Percentiles rank a stretch among this genome's conserved stretches.
Evolutionary conservation across 148 eudicot genomes (phyloP).

Genomic region (Heliamphora exappendiculata): DNA sequence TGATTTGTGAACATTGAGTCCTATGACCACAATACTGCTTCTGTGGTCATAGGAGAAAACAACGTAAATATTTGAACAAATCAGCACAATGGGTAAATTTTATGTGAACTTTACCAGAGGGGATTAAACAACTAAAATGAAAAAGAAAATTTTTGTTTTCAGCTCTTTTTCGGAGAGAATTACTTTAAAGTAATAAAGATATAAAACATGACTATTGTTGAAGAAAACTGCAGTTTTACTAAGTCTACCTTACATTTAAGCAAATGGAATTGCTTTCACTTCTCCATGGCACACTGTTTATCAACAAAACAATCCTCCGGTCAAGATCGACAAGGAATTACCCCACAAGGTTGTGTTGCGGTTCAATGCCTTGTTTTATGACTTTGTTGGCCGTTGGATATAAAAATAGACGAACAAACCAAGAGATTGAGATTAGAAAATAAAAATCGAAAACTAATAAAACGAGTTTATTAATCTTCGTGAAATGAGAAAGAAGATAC

Average conservation of each 20-base stretch:
- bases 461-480: no score
- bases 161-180: neutral
- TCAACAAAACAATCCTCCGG: no score
- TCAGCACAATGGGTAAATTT: neutral
- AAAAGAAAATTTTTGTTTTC: neutral
- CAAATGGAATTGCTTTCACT: neutral
- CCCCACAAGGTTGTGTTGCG: no score
- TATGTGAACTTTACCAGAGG: neutral
- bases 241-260: neutral
- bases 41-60: conserved; percentile 32
- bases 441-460: no score
- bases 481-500: no score
- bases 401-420: no score
- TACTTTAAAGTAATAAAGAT: neutral
- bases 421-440: no score
- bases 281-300: no score
- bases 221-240: neutral
- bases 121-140: neutral
- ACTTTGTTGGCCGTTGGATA: neutral
- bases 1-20: conserved; percentile 42
- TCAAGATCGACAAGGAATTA: no score
- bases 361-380: neutral
- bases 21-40: conserved; percentile 44
- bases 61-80: neutral
- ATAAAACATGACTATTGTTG: no score